Evolutionary conservation across 345 rosid genomes (phyloP), one percentile per base, ranked within the genome.

Genomic region (Populus ilicifolia): DNA sequence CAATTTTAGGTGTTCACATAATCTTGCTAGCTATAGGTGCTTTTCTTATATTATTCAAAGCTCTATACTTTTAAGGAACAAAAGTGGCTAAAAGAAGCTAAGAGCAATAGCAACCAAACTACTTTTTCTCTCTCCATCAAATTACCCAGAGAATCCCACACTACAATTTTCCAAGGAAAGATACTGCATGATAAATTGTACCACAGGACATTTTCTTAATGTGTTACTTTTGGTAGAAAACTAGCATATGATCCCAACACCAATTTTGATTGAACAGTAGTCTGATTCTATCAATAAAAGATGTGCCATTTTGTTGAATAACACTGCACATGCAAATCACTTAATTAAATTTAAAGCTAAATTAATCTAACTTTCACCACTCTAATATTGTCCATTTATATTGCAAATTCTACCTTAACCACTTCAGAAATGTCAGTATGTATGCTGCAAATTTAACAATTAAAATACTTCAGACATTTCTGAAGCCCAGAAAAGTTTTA

Each of bases 381-480:
- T 50, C 1, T 5, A 48, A 30, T 29, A 20, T 71, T 14, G 13
- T 71, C 21, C 43, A 61, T 73, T 61, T 73, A 21, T 12, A 62
- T 39, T 25, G 52, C 76, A 73, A 25, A 73, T 61, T 73, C 61
- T 21, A 65, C 77, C 50, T 30, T 29, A 64, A 65, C 11, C 33
- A 20, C 20, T 5, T 64, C 50, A 33, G 50, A 38, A 1, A 54
- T 7, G 12, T 21, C 23, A 20, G 11, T 21, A 21, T 8, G n/a
- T 8, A 54, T 20, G 29, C 30, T 46, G 33, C 13, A 46, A 46
- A 44, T 33, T 75, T 48, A 20, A 46, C 25, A 35, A 75, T 48
- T 54, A 21, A 21, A 54, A 54, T 21, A 54, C 61, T 21, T 54
- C 61, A 54, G 4, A 21, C 8, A 59, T 59, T 29, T 23, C 29